phyloP scores from a whole-genome alignment of 2,329 filamentous ascomycete species.

The Albifimbria verrucaria region DNA sequence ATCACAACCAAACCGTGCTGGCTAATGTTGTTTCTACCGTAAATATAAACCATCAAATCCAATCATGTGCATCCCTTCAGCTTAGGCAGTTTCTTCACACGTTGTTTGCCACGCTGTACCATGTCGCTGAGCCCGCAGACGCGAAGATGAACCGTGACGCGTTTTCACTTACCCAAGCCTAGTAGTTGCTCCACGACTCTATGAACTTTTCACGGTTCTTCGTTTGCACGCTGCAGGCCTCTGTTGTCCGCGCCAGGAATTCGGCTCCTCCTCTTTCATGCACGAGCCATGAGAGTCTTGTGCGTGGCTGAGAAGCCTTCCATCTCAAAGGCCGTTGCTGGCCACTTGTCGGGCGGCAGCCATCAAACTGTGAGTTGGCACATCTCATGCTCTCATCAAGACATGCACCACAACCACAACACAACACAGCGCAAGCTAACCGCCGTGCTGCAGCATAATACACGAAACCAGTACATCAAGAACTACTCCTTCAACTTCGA shows the following conservation, averaged over 20 bases:
- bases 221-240: not conserved
- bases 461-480: constrained; percentile 76
- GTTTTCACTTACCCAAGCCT: not conserved
- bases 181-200: not conserved
- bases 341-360: constrained; percentile 77
- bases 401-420: not conserved
- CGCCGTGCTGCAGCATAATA: constrained; percentile 52
- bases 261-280: not conserved
- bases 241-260: not conserved
- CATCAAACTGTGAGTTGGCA: constrained; percentile 60
- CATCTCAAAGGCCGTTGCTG: constrained; percentile 90
- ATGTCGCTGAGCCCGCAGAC: not conserved
- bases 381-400: not conserved
- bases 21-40: too few relatives aligned
- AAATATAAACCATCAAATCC: too few relatives aligned
- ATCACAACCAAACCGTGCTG: too few relatives aligned
- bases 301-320: constrained; percentile 72
- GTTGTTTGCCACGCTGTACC: not conserved
- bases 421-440: constrained; percentile 16
- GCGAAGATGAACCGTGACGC: not conserved
- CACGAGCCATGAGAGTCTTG: constrained; percentile 45
- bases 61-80: too few relatives aligned
- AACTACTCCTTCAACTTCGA: constrained; percentile 92
- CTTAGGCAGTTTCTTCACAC: not conserved
- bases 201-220: not conserved